Base-by-base conservation (phyloP, 331 rosid genomes). In the Ulmus americana region DNA sequence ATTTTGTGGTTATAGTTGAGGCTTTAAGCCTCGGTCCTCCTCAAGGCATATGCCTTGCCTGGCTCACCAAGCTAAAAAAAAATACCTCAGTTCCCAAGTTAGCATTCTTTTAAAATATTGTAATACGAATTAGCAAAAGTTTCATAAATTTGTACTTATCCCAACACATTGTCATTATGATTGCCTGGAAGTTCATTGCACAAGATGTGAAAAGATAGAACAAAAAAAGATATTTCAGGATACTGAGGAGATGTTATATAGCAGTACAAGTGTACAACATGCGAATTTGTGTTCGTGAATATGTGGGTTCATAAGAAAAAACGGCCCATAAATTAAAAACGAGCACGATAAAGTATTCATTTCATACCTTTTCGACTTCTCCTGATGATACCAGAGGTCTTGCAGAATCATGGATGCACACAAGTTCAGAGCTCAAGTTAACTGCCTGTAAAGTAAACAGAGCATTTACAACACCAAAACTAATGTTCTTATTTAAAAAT, bases 361-460 rank as follows among this genome's bases (percentile, higher is more conserved):
- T 43, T 35, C 71, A 8, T 62, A 92, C 98, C 98, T 89, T 79
- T 70, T 71, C 75, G 60, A 81, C 86, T 76, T 92, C 97, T 59
- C 41, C 80, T 28, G 70, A 65, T 55, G 74, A 68, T 64, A 87
- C 77, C 63, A 89, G 78, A 70, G 98, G 98, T 64, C 97, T 87
- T 57, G 98, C 97, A 70, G 98, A 92, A 82, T 89, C 98, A 74
- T 92, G 98, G 74, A 92, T 61, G 74, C 97, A 89, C 63, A 92
- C 95, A 76, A 92, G 91, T 74, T 89, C 88, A 6, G 95, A 86
- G 78, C 58, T 76, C n/a, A 76, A 73, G 81, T 87, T 91, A 71
- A 85, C 79, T 43, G 86, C 95, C 98, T 92, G 91, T 35, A 70
- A 68, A 74, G 22, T 38, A 61, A 5, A 65, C 59, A 68, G 39